Percentiles rank a stretch among this genome's conserved stretches.
These are phyloP conservation scores for Larix sibirica DNA, from an alignment of 83 land plant species.

Conservation along the genomic window DNA sequence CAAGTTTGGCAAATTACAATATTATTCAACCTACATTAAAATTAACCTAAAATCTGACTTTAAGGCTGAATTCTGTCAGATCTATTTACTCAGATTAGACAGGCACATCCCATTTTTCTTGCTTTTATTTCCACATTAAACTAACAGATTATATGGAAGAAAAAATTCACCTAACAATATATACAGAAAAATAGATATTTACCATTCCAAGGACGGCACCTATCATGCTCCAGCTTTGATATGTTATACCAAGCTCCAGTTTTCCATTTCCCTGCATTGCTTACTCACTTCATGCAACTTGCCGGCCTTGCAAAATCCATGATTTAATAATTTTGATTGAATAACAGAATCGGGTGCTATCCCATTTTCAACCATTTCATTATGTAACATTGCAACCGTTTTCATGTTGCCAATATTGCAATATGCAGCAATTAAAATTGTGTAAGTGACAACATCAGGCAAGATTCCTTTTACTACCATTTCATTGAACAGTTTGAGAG, in stretches of 20 bases:
- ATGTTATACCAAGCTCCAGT: background rate
- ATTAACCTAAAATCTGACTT: too few species aligned
- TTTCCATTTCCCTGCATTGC: slow-evolving; percentile 5
- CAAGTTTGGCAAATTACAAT: too few species aligned
- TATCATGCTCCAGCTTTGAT: background rate
- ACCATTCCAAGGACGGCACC: background rate
- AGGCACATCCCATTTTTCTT: too few species aligned
- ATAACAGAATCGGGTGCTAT: slow-evolving; percentile 21
- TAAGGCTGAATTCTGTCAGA: too few species aligned
- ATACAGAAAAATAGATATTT: background rate
- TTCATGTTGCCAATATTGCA: slow-evolving; percentile 33
- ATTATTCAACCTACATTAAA: too few species aligned
- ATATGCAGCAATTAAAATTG: slow-evolving; percentile 36
- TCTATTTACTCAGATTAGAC: too few species aligned
- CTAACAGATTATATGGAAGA: background rate
- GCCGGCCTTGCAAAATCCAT: slow-evolving; percentile 19
- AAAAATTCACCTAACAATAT: background rate
- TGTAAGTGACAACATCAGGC: slow-evolving; percentile 55
- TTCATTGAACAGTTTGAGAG: slow-evolving; percentile 33
- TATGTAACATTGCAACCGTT: slow-evolving; percentile 34
- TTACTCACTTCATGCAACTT: slow-evolving; percentile 22
- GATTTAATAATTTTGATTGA: slow-evolving; percentile 15
- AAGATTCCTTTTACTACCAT: slow-evolving; percentile 41
- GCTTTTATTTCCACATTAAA: too few species aligned
- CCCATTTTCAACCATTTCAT: slow-evolving; percentile 38